Base-by-base conservation (phyloP, 83 land plant species). In the Diphasiastrum complanatum region DNA sequence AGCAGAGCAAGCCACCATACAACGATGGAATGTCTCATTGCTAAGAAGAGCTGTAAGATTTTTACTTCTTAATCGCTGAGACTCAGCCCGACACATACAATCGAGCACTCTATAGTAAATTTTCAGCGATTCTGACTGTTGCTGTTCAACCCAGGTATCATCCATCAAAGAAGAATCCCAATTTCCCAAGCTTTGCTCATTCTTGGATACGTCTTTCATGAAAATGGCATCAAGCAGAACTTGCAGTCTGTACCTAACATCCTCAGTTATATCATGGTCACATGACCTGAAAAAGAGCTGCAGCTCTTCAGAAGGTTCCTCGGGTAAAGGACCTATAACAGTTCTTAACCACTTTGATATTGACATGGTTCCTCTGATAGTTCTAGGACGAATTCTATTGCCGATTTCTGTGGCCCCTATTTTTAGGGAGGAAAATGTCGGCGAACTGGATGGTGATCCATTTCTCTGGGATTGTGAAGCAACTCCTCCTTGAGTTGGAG, bases 1-100 rank as follows among this genome's bases (percentile, higher is more conserved):
- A 25, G 96, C 96, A 33, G 97, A 89, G 76, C 99, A 95, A 30
- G 99, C 96, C 51, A 95, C 85, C 99, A 95, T 86, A 69, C 99
- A 95, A 33, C 99, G 74, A 65, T 95, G 99, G 58, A 95, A 95
- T 48, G 91, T 80, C 68, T 95, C 99, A 77, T 89, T 95, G 28
- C 83, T 68, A 54, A 95, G 74, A 28, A 95, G 75, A 6, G 99
- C 63, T 46, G 96, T 82, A 28, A 95, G 73, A 69, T 95, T 95
- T 22, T 57, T 71, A 34, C 64, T 84, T 30, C 76, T 73, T 31
- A 80, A 47, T 28, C 79, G 63, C 33, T 81, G 81, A 19, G 85
- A 70, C 65, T 95, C 99, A 20, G 88, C 86, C 26, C 70, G 78
- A 65, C 96, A 95, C 80, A 95, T 86, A 19, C 89, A 76, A 58